Base-by-base conservation (phyloP, 257 asterid species). In the Gynochthodes officinalis region DNA sequence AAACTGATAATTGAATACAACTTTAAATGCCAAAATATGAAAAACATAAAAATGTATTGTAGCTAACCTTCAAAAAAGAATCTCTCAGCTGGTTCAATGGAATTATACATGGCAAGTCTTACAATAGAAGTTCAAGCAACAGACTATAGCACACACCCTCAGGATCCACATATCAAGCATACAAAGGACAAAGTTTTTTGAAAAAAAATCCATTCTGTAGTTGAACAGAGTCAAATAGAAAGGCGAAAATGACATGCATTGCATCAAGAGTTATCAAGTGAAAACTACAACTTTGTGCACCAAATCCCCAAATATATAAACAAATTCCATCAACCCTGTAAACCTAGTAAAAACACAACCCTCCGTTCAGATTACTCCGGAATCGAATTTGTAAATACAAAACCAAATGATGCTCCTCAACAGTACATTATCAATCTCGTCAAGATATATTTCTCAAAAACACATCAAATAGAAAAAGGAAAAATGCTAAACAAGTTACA, bases 61-160 rank as follows among this genome's bases (percentile, higher is more conserved):
- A 12, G 46, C 43, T 32, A 46, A n/a, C n/a, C 48, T 42, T 16
- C 42, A 27, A 39, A 16, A 58, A 27, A 40, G 4, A 13, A 37
- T 19, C 33, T 55, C 33, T 11, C 16, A 55, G 33, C 46, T 21
- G 19, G 21, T 48, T 25, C 13, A 66, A 19, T 66, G n/a, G 40
- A 66, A 66, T 11, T 66, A n/a, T 6, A 25, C 46, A 23, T 19
- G 46, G 8, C 16, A 21, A 57, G n/a, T 12, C 35, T 44, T 61
- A 49, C 4, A 72, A 25, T 4, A 71, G 46, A 71, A 42, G 68
- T 57, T 60, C 14, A 58, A 71, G 28, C 59, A 28, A 15, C 7
- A 21, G 4, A 68, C 39, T 18, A 48, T 19, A 18, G 19, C 48
- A 68, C 46, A 18, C 10, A 68, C n/a, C 33, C 23, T 39, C 30